A percentile compares a stretch with the other conserved stretches of the same genome.
These are phyloP conservation scores for Aspergillus tanneri DNA, from an alignment of 2,329 filamentous ascomycete genomes.

Conservation along the genomic window DNA sequence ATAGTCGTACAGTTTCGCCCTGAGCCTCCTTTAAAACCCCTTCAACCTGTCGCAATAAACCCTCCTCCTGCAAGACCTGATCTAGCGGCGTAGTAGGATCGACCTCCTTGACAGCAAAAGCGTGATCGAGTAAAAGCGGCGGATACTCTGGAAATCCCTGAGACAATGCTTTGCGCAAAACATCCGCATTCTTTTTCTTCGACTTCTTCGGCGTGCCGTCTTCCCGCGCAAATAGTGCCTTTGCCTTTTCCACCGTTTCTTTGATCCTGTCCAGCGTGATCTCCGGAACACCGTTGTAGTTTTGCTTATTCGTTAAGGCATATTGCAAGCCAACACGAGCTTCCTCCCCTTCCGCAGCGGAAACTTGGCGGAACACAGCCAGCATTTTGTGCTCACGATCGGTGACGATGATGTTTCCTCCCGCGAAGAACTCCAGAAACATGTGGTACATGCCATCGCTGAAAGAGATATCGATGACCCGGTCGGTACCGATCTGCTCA, in stretches of 20 bases:
- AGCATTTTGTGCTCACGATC: constrained; percentile 81
- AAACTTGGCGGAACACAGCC: constrained; percentile 74
- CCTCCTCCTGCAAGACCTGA: constrained; percentile 66
- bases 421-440: constrained; percentile 94
- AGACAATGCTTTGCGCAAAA: constrained; percentile 75
- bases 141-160: constrained; percentile 85
- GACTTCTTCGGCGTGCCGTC: constrained; percentile 60
- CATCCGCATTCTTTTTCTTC: constrained; percentile 71
- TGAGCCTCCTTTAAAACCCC: constrained; percentile 68
- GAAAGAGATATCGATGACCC: constrained; percentile 88
- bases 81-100: constrained; percentile 67
- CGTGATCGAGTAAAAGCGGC: constrained; percentile 83
- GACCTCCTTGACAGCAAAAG: constrained; percentile 67
- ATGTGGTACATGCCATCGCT: constrained; percentile 85
- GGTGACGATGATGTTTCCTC: constrained; percentile 91
- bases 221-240: constrained; percentile 43
- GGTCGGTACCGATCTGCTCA: constrained; percentile 84
- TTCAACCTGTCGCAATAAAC: constrained; percentile 65
- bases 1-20: constrained; percentile 67
- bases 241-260: constrained; percentile 65
- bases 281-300: constrained; percentile 71
- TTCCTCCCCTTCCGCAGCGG: constrained; percentile 76
- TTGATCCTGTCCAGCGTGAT: constrained; percentile 72
- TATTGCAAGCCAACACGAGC: constrained; percentile 76
- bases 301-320: constrained; percentile 77